phyloP scores from a whole-genome alignment of 1,139 yeast genomes.

The Hemisphaericaspora lyxosophila region DNA sequence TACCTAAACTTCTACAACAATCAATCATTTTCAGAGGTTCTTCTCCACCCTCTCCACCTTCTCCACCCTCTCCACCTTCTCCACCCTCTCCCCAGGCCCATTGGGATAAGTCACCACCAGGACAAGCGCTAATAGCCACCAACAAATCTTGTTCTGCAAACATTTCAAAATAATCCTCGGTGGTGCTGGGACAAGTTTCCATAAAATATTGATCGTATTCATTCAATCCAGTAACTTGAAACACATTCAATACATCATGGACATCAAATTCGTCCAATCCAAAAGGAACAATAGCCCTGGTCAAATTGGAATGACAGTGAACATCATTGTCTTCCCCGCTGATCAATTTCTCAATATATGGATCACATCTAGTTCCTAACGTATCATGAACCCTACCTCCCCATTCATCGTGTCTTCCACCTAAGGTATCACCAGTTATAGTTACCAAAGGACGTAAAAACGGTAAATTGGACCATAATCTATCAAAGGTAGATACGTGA shows the following conservation, averaged over 20 bases:
- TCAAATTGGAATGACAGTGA: slow-evolving; percentile 67
- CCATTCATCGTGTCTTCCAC: slow-evolving; percentile 59
- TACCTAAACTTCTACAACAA: slow-evolving; percentile 62
- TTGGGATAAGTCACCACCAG: slow-evolving; percentile 66
- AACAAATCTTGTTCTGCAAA: slow-evolving; percentile 66
- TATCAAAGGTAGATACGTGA: slow-evolving; percentile 60
- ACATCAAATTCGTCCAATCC: slow-evolving; percentile 67
- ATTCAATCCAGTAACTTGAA: slow-evolving; percentile 68
- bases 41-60: slow-evolving; percentile 35
- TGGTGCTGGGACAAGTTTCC: slow-evolving; percentile 66
- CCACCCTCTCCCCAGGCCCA: slow-evolving; percentile 71
- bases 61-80: slow-evolving; percentile 55
- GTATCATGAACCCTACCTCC: slow-evolving; percentile 68
- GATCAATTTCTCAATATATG: slow-evolving; percentile 62
- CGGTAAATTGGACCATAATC: slow-evolving; percentile 66
- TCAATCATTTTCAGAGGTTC: slow-evolving; percentile 60
- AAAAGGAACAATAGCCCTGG: slow-evolving; percentile 55
- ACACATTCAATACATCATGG: slow-evolving; percentile 68
- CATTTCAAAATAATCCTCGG: slow-evolving; percentile 61
- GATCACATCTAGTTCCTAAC: slow-evolving; percentile 68
- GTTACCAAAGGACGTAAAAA: slow-evolving; percentile 63
- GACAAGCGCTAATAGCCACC: slow-evolving; percentile 68
- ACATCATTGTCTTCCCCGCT: slow-evolving; percentile 65
- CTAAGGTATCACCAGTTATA: slow-evolving; percentile 58
- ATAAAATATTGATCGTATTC: slow-evolving; percentile 66